A percentile compares a stretch with the other conserved stretches of the same genome.
phyloP scores from a whole-genome alignment of 176 grass and related monocot species.

The Bromus sterilis region DNA sequence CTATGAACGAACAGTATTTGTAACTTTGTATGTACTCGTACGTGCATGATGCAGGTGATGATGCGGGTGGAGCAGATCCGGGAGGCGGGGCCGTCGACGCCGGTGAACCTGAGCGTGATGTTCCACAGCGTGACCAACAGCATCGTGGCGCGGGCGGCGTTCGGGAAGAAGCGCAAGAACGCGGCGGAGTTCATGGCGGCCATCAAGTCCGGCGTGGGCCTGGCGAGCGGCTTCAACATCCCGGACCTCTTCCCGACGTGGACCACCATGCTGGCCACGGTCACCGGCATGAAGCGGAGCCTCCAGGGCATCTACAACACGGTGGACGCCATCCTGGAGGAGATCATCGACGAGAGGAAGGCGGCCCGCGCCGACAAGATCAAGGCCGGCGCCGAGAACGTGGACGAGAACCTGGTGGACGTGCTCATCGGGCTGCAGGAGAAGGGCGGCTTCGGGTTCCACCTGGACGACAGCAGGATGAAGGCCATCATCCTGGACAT shows the following conservation, averaged over 20 bases:
- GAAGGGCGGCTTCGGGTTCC: conserved; percentile 28
- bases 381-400: neutral
- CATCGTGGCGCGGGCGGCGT: conserved; percentile 27
- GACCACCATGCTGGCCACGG: conserved; percentile 7
- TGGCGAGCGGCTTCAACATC: conserved; percentile 31
- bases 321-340: conserved; percentile 27
- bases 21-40: too few relatives aligned
- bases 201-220: conserved; percentile 30
- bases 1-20: neutral
- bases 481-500: conserved; percentile 55
- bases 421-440: conserved; percentile 46
- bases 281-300: conserved; percentile 37
- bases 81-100: neutral
- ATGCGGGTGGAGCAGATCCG: conserved; percentile 18
- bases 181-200: conserved; percentile 16
- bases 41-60: conserved; percentile 10
- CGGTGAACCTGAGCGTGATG: conserved; percentile 31
- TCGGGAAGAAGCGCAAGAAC: conserved; percentile 30
- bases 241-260: conserved; percentile 33
- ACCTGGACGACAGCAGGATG: conserved; percentile 33
- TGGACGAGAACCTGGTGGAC: conserved; percentile 43
- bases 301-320: conserved; percentile 22
- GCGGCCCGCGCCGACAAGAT: neutral
- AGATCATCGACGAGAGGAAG: conserved; percentile 30
- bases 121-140: conserved; percentile 31